Evolutionary conservation across 2,329 filamentous ascomycete species (phyloP).

Genomic region (Gaeumannomyces sp.): DNA sequence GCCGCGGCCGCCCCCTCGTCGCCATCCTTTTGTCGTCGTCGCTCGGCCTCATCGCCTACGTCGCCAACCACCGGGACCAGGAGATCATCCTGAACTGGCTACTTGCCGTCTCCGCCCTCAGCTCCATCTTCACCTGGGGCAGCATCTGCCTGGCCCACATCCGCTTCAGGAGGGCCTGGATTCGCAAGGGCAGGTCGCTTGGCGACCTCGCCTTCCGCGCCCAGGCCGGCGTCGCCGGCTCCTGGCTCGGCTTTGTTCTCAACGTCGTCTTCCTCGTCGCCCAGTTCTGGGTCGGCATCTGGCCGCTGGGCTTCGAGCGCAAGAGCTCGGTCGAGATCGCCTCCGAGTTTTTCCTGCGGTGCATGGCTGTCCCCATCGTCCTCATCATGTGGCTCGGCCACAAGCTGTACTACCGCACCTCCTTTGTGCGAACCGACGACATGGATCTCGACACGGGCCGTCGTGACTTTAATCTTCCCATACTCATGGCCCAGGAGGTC

Average conservation of each 20-base stretch:
- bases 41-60: conserved; percentile 70
- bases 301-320: conserved; percentile 56
- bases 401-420: conserved; percentile 68
- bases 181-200: conserved; percentile 58
- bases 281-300: conserved; percentile 84
- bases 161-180: conserved; percentile 82
- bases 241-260: conserved; percentile 70
- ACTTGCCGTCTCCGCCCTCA: conserved; percentile 65
- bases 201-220: conserved; percentile 75
- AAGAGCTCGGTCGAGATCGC: conserved; percentile 43
- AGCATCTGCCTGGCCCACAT: conserved; percentile 89
- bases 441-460: conserved; percentile 87
- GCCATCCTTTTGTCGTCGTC: conserved; percentile 62
- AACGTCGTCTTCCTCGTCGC: conserved; percentile 71
- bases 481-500: conserved; percentile 71
- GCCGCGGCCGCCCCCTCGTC: conserved; percentile 70
- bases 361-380: conserved; percentile 65
- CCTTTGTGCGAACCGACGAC: conserved; percentile 58
- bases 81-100: conserved; percentile 71
- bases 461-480: conserved; percentile 74
- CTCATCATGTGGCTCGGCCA: conserved; percentile 63
- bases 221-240: conserved; percentile 72
- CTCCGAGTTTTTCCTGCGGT: conserved; percentile 64
- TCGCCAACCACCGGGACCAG: conserved; percentile 59
- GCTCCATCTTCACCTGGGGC: conserved; percentile 72